A percentile compares a stretch with the other conserved stretches of the same genome.
Evolutionary conservation across 2,329 filamentous ascomycete species (phyloP).

Genomic region (Exophiala viscosa): DNA sequence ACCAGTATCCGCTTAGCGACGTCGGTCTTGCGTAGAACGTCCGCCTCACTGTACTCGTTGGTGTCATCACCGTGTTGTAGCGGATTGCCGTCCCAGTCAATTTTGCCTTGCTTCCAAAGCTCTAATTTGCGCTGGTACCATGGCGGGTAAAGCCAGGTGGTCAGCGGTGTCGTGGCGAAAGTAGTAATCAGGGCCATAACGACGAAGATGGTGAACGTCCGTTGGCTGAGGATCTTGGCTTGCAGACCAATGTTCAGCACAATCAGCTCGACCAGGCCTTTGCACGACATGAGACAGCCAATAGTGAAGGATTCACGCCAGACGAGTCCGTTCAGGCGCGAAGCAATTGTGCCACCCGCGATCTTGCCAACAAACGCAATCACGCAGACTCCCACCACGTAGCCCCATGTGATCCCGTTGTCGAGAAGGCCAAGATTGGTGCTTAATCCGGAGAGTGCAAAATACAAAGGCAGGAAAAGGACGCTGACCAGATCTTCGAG

Average conservation of each 20-base stretch:
- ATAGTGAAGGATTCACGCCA: slow-evolving; percentile 91
- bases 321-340: slow-evolving; percentile 69
- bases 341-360: slow-evolving; percentile 73
- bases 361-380: slow-evolving; percentile 86
- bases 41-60: slow-evolving; percentile 27
- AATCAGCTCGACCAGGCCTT: slow-evolving; percentile 90
- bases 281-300: slow-evolving; percentile 91
- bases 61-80: slow-evolving; percentile 44
- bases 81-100: slow-evolving; percentile 74
- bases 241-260: slow-evolving; percentile 80
- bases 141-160: slow-evolving; percentile 68
- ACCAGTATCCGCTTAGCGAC: slow-evolving; percentile 63
- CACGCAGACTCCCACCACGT: slow-evolving; percentile 76
- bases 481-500: slow-evolving; percentile 85
- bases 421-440: slow-evolving; percentile 83
- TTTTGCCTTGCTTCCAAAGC: slow-evolving; percentile 76
- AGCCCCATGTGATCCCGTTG: slow-evolving; percentile 79
- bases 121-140: slow-evolving; percentile 72
- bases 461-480: slow-evolving; percentile 85
- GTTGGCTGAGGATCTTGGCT: slow-evolving; percentile 72
- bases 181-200: slow-evolving; percentile 90
- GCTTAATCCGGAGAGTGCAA: slow-evolving; percentile 83
- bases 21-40: slow-evolving; percentile 27
- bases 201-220: slow-evolving; percentile 90
- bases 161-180: slow-evolving; percentile 75